Base-by-base conservation (phyloP, 1,284 basidiomycete species). In the Boletus calvinii region DNA sequence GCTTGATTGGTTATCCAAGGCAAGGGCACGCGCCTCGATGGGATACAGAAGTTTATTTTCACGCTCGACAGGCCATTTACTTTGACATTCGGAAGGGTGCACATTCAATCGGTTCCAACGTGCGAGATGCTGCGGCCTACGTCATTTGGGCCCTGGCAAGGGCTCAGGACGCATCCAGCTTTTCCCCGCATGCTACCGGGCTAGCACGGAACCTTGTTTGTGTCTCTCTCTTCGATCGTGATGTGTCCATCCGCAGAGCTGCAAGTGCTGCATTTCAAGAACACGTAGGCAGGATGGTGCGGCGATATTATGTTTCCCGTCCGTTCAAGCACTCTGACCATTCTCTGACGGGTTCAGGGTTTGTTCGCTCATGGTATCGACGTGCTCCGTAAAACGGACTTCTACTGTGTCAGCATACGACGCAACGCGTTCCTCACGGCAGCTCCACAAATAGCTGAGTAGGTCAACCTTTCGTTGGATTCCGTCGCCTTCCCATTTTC, bases 251-350 rank as follows among this genome's bases (percentile, higher is more conserved):
- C 45, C 81, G 97, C n/a, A 77, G 97, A 56, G 97, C 97, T 4
- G 94, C 96, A 3, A 98, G 95, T 70, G 97, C 97, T 9, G 94
- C 96, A 4, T 99, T 94, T 68, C 97, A 99, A 69, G 97, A 99
- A 71, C 89, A 90, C 62, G 97, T 98, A 37, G 97, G 97, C 9
- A 78, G 97, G 62, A 89, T 90, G 72, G 93, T 95, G 62, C 71
- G 84, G 72, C 30, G 18, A 38, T 30, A 26, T 46, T 50, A 43
- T 53, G 20, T 46, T 42, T 58, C 37, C 49, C 41, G 34, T 34
- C 29, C 48, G 26, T n/a, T 53, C 42, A 30, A 34, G 34, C 53
- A 52, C 41, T 46, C 57, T 55, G 57, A 54, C 54, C 48, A 42
- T 54, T 54, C 42, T 53, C 29, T 38, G 42, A 30, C 55, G 59